Base-by-base conservation (phyloP, 2,329 filamentous ascomycete species). In the Diaporthe sp. region DNA sequence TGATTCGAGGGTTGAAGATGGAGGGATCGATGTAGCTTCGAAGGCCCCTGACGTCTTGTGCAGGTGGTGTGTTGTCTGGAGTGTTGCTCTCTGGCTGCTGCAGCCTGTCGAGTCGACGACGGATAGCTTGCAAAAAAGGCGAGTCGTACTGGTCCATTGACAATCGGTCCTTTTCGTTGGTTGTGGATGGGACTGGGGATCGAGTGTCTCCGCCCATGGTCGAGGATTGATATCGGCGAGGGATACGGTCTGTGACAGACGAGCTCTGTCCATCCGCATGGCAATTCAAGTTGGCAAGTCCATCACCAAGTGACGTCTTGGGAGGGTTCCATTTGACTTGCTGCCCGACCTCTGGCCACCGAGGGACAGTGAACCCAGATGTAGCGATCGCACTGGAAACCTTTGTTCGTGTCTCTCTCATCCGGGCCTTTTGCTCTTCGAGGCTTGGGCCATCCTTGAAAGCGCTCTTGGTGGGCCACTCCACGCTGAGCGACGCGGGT, bases 331-430 rank as follows among this genome's bases (percentile, higher is more conserved):
- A 64, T 30, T 64, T 45, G 25, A 72, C 57, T 52, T 33, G 45
- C 35, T 64, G 57, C 19, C 70, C 70, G 35, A 72, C 25, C 25
- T 72, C 70, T 12, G 70, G 70, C 70, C 70, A 72, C 22, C 15
- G 47, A 4, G 70, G 70, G 6, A 42, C 45, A 35, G 35, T 30
- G 19, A 40, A 52, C 9, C 70, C 70, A 66, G 70, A 72, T 6
- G 57, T 12, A 45, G 47, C 58, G 38, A 72, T 72, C n/a, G 47
- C 35, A 19, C 55, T 35, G 7, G 35, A 38, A 4, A 72, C 70
- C 33, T 64, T 72, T 13, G 47, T 52, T 12, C 70, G 33, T 7
- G 70, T 72, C 58, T 72, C 70, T 64, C 47, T 72, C 57, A 72
- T 72, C 22, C 57, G 47, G 13, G 47, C 58, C 35, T 72, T 72